phyloP scores from a whole-genome alignment of 495 filamentous ascomycete species.

The Jackrogersella minutella region DNA sequence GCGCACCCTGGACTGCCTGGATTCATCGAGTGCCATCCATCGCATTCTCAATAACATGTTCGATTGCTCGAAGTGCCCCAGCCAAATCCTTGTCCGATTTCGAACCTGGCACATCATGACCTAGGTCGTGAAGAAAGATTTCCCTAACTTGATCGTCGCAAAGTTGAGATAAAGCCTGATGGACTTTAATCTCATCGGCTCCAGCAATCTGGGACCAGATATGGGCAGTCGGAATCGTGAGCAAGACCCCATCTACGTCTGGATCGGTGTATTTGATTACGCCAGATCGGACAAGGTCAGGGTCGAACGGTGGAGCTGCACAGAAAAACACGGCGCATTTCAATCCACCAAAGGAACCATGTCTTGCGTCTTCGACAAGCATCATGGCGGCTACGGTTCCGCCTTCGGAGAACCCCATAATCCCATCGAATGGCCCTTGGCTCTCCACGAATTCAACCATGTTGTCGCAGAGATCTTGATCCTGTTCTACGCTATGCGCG shows the following conservation, averaged over 20 bases:
- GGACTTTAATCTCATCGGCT: slow-evolving; percentile 21
- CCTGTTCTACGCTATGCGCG: slow-evolving; percentile 26
- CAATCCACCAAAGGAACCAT: slow-evolving; percentile 33
- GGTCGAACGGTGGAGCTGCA: slow-evolving; percentile 40
- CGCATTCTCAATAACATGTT: slow-evolving; percentile 26
- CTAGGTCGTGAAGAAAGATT: slow-evolving; percentile 29
- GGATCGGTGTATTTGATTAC: slow-evolving; percentile 33
- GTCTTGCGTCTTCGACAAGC: slow-evolving; percentile 39
- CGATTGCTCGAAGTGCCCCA: slow-evolving; percentile 28
- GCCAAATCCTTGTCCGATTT: slow-evolving; percentile 31
- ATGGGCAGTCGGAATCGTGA: slow-evolving; percentile 42
- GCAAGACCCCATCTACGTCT: slow-evolving; percentile 31
- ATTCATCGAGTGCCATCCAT: slow-evolving; percentile 11
- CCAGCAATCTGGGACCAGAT: slow-evolving; percentile 34
- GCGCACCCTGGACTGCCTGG: too few relatives aligned
- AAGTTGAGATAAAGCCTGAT: slow-evolving; percentile 18
- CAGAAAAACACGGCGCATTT: slow-evolving; percentile 43
- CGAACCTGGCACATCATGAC: slow-evolving; percentile 31
- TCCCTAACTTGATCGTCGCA: slow-evolving; percentile 33
- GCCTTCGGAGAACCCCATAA: slow-evolving; percentile 74
- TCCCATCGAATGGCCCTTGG: slow-evolving; percentile 68
- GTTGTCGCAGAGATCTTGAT: slow-evolving; percentile 31
- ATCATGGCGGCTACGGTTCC: slow-evolving; percentile 63
- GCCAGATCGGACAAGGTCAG: slow-evolving; percentile 33
- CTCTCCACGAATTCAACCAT: slow-evolving; percentile 38